Conservation (phyloP, 331 rosid genomes). For the Prunus yedoensis region DNA sequence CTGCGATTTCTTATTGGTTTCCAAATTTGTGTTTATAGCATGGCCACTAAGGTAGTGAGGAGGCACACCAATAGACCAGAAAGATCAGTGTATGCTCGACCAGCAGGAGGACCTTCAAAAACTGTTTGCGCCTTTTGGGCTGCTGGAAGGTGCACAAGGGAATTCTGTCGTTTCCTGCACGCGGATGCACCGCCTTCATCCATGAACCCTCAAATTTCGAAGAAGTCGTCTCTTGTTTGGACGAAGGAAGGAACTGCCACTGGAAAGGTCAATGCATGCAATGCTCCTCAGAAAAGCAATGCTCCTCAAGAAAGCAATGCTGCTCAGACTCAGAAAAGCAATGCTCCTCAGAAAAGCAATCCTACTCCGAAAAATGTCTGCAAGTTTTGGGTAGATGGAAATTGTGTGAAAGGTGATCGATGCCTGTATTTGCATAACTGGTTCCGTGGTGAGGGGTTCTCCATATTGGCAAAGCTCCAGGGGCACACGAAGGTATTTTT, state of each 20-base stretch:
- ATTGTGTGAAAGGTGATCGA: slow-evolving; percentile 33
- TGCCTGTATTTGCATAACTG: slow-evolving; percentile 45
- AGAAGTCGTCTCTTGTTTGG: background rate
- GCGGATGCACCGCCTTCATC: background rate
- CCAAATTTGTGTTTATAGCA: slow-evolving; percentile 21
- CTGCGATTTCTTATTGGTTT: background rate
- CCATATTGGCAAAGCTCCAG: slow-evolving; percentile 38
- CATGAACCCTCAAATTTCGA: background rate
- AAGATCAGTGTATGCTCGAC: background rate
- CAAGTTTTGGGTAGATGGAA: slow-evolving; percentile 35
- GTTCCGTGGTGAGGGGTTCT: slow-evolving; percentile 34
- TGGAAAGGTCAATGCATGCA: background rate
- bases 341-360: background rate
- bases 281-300: too few species aligned
- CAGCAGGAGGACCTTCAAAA: slow-evolving; percentile 2
- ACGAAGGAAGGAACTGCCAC: background rate
- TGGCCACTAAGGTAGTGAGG: slow-evolving; percentile 18
- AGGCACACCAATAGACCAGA: background rate
- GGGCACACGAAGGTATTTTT: slow-evolving; percentile 44
- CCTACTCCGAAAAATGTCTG: slow-evolving; percentile 24
- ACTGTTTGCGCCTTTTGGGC: slow-evolving; percentile 24
- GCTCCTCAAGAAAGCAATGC: background rate
- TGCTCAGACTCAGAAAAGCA: background rate
- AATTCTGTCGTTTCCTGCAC: slow-evolving; percentile 30
- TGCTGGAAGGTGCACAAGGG: slow-evolving; percentile 28